Conservation (phyloP, 495 filamentous ascomycete species). For the Podospora pseudoanserina region DNA sequence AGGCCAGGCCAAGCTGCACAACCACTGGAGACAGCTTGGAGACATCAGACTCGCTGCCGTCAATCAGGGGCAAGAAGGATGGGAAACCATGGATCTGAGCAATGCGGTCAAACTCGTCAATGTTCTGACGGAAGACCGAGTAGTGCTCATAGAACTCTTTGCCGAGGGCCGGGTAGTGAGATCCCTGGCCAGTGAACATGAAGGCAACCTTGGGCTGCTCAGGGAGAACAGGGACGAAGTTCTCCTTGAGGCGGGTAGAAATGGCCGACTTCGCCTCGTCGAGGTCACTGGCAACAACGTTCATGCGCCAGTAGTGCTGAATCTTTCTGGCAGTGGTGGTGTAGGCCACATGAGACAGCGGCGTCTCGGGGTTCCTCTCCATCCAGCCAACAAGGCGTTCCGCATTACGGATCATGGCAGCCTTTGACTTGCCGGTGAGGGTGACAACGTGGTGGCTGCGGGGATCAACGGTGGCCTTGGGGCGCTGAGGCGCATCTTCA, state of each 20-base stretch:
- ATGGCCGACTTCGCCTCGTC: conserved; percentile 41
- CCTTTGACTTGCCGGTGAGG: conserved; percentile 57
- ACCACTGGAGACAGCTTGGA: conserved; percentile 66
- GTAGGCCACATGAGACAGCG: conserved; percentile 63
- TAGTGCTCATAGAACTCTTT: conserved; percentile 64
- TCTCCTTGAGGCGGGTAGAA: conserved; percentile 41
- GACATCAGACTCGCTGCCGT: conserved; percentile 55
- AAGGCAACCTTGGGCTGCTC: conserved; percentile 58
- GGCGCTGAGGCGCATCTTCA: conserved; percentile 50
- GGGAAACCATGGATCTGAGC: conserved; percentile 66
- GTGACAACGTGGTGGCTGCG: conserved; percentile 53
- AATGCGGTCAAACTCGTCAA: conserved; percentile 67
- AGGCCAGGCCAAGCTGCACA: conserved; percentile 72
- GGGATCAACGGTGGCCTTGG: conserved; percentile 38
- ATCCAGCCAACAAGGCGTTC: conserved; percentile 52
- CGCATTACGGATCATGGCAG: conserved; percentile 51
- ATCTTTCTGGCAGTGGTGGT: conserved; percentile 80
- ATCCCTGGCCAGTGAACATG: conserved; percentile 69
- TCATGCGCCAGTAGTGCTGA: conserved; percentile 73
- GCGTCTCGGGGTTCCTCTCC: conserved; percentile 47
- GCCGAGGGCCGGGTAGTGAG: conserved; percentile 64
- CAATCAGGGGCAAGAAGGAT: conserved; percentile 63
- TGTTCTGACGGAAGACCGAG: conserved; percentile 63
- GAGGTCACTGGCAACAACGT: conserved; percentile 54
- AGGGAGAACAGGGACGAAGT: conserved; percentile 44